Conservation (phyloP, 2,329 filamentous ascomycete genomes). For the Colletotrichum lentis region DNA sequence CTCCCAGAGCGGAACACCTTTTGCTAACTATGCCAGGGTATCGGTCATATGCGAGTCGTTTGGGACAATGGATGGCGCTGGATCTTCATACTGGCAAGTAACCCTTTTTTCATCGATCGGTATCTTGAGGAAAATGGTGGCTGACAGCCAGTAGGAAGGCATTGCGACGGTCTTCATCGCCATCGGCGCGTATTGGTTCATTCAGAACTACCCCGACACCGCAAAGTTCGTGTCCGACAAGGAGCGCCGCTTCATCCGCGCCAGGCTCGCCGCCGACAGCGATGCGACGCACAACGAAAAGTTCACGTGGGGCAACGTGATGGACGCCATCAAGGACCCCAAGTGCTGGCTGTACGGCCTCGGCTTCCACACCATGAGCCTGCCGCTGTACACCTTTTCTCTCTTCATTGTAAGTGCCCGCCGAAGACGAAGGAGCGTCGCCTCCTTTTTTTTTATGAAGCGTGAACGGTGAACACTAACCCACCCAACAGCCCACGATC, state of each 20-base stretch:
- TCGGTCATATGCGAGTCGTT: slow-evolving; percentile 62
- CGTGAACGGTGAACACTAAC: background rate
- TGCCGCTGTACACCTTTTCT: slow-evolving; percentile 66
- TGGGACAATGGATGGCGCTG: slow-evolving; percentile 64
- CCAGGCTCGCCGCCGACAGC: slow-evolving; percentile 71
- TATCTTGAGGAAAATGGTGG: slow-evolving; percentile 43
- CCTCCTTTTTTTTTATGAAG: rapidly evolving
- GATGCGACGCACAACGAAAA: slow-evolving; percentile 74
- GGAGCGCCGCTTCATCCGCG: slow-evolving; percentile 66
- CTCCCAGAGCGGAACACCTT: rapidly evolving
- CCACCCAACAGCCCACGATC: slow-evolving; percentile 57
- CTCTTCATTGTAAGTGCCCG: slow-evolving; percentile 57
- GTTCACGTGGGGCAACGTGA: slow-evolving; percentile 74
- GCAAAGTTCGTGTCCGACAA: slow-evolving; percentile 64
- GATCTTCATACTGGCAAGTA: slow-evolving; percentile 66
- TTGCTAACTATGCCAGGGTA: slow-evolving; percentile 50
- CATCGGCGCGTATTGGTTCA: slow-evolving; percentile 62
- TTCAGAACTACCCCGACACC: slow-evolving; percentile 71
- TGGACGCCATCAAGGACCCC: slow-evolving; percentile 69
- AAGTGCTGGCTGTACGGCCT: slow-evolving; percentile 78
- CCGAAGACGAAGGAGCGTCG: too few relatives aligned
- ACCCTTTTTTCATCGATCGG: background rate
- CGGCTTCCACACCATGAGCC: slow-evolving; percentile 75
- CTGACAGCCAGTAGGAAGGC: slow-evolving; percentile 58
- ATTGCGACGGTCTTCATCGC: slow-evolving; percentile 63